These are phyloP conservation scores for Cryptosporidium viatorum DNA, from an alignment of 169 alveolate genomes.

Conservation along the genomic window DNA sequence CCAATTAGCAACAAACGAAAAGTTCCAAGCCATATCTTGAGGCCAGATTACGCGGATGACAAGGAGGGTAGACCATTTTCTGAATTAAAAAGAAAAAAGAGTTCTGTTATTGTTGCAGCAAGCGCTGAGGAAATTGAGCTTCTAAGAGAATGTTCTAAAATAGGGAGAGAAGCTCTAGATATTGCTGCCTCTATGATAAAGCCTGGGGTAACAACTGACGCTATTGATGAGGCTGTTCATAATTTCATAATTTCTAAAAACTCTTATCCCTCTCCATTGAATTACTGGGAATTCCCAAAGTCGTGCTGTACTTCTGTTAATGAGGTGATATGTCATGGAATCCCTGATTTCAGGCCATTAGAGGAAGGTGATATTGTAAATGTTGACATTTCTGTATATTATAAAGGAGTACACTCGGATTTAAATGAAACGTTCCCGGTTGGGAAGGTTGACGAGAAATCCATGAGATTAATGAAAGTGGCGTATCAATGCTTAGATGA, in stretches of 20 bases:
- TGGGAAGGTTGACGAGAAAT: conserved; percentile 92
- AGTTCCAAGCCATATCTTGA: conserved; percentile 93
- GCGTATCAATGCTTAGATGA: conserved; percentile 91
- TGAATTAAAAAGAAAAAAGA: conserved; percentile 85
- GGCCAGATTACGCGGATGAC: conserved; percentile 96
- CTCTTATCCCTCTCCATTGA: conserved; percentile 98
- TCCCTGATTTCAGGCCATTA: conserved; percentile 94
- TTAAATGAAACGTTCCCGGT: conserved; percentile 95
- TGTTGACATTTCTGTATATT: conserved; percentile 95
- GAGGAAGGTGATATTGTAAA: conserved; percentile 93
- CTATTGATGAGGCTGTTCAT: conserved; percentile 94
- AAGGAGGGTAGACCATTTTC: conserved; percentile 89
- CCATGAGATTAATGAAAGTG: conserved; percentile 89
- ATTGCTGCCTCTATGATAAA: conserved; percentile 90
- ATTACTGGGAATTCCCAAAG: conserved; percentile 96
- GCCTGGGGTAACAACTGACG: conserved; percentile 97
- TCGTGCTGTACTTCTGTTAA: conserved; percentile 97
- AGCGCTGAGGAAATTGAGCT: conserved; percentile 89
- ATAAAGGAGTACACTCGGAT: conserved; percentile 96
- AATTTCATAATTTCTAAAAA: conserved; percentile 90
- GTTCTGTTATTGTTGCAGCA: conserved; percentile 82
- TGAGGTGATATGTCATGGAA: conserved; percentile 99
- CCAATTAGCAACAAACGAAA: conserved; percentile 87
- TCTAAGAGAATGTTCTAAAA: conserved; percentile 84
- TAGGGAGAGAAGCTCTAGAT: conserved; percentile 95